phyloP scores from a whole-genome alignment of 805 yeast genomes.

The Kodamaea jinghongensis region DNA sequence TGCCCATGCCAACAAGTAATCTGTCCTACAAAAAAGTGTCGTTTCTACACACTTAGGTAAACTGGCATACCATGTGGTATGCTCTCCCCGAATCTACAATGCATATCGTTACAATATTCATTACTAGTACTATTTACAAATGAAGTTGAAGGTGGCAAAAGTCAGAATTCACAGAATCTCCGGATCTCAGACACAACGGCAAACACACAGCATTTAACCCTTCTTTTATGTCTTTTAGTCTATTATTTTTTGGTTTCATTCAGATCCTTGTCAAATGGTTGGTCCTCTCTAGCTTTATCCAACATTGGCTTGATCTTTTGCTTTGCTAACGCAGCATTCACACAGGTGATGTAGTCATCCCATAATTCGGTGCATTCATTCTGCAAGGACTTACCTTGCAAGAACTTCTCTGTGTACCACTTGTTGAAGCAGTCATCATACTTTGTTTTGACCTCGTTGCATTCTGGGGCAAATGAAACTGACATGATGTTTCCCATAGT shows the following conservation, averaged over 20 bases:
- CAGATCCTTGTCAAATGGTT: slow-evolving; percentile 52
- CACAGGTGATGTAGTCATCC: slow-evolving; percentile 86
- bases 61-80: no score
- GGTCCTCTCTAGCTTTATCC: slow-evolving; percentile 86
- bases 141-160: no score
- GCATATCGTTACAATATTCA: no score
- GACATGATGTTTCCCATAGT: slow-evolving; percentile 50
- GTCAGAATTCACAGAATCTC: no score
- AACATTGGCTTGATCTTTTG: slow-evolving; percentile 79
- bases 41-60: no score
- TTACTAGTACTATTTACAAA: no score
- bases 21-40: no score
- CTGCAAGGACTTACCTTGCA: slow-evolving; percentile 51
- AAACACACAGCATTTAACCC: no score
- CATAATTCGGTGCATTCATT: slow-evolving; percentile 92
- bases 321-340: slow-evolving; percentile 63
- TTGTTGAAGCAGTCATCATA: slow-evolving; percentile 92
- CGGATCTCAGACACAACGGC: no score
- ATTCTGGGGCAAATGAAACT: slow-evolving; percentile 91
- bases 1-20: no score
- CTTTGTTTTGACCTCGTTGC: slow-evolving; percentile 78
- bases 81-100: no score
- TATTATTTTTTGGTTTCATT: not conserved
- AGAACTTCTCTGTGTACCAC: slow-evolving; percentile 90
- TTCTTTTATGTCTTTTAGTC: not conserved